phyloP scores from a whole-genome alignment of 352 stramenopile genomes.

The Phytopythium litorale region DNA sequence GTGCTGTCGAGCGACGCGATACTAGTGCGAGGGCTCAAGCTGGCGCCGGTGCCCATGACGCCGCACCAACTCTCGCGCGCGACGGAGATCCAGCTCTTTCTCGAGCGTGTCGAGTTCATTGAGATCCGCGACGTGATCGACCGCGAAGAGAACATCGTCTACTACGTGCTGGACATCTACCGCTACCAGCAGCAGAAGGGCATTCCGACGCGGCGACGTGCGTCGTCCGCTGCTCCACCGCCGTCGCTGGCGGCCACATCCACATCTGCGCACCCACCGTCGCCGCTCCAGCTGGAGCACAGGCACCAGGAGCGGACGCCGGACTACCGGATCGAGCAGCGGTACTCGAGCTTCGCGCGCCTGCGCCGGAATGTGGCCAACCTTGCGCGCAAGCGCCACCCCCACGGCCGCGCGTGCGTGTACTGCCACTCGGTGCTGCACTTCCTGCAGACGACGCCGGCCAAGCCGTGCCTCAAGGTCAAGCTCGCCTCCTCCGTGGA shows the following conservation, averaged over 20 bases:
- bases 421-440: conserved; percentile 45
- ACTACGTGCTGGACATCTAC: conserved; percentile 65
- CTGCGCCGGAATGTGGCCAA: conserved; percentile 43
- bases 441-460: conserved; percentile 35
- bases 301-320: conserved; percentile 12
- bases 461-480: conserved; percentile 43
- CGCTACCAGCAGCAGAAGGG: conserved; percentile 51
- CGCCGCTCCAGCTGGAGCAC: neutral
- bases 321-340: conserved; percentile 60
- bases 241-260: neutral
- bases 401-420: conserved; percentile 31
- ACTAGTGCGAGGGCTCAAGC: conserved; percentile 30
- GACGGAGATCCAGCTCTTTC: conserved; percentile 48
- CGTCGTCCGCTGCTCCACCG: conserved; percentile 10
- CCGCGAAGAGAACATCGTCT: conserved; percentile 41
- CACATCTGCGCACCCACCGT: neutral
- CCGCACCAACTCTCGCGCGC: conserved; percentile 51
- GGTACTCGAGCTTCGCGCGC: conserved; percentile 59
- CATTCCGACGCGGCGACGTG: conserved; percentile 25
- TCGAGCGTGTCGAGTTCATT: conserved; percentile 57
- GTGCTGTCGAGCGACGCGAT: conserved; percentile 19
- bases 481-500: conserved; percentile 45
- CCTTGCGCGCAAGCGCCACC: conserved; percentile 45
- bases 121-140: conserved; percentile 46
- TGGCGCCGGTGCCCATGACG: conserved; percentile 39